Conservation (phyloP, 2,329 filamentous ascomycete genomes). For the Fusarium sambucinum region DNA sequence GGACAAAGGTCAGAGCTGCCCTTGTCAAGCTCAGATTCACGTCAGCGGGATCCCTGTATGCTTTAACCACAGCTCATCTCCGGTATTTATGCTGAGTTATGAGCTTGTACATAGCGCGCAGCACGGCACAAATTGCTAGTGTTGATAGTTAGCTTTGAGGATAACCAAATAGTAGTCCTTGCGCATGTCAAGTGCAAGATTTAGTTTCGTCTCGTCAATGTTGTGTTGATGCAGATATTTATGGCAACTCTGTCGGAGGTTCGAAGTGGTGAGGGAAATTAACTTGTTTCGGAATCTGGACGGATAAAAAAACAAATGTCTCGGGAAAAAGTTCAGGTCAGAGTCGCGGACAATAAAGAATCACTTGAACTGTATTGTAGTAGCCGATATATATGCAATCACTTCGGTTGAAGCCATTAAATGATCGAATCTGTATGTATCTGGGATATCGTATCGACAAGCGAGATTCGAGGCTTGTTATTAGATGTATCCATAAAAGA, state of each 20-base stretch:
- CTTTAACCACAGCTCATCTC: slow-evolving; percentile 46
- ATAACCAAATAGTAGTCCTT: slow-evolving; percentile 3
- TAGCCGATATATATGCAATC: background rate
- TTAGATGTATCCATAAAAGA: background rate
- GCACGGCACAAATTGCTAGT: background rate
- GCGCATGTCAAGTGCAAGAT: background rate
- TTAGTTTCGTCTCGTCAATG: background rate
- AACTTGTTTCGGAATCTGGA: slow-evolving; percentile 43
- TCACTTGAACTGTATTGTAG: background rate
- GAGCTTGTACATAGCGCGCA: slow-evolving; percentile 8
- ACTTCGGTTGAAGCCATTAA: background rate
- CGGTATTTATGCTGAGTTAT: slow-evolving; percentile 43
- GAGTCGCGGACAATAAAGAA: background rate
- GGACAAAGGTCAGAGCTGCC: slow-evolving; percentile 26
- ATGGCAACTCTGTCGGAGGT: slow-evolving; percentile 20
- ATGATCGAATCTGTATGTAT: background rate
- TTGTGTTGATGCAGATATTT: slow-evolving; percentile 6
- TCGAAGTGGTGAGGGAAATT: slow-evolving; percentile 35
- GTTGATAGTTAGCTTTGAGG: background rate
- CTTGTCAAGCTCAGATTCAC: slow-evolving; percentile 48
- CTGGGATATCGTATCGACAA: slow-evolving; percentile 27
- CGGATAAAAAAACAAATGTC: slow-evolving; percentile 23
- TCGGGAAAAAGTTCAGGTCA: slow-evolving; percentile 21
- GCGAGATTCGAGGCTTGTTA: slow-evolving; percentile 28
- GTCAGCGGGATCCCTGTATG: slow-evolving; percentile 47